Percentiles rank a stretch among this genome's conserved stretches.
These are phyloP conservation scores for Aphanocladium album DNA, from an alignment of 2,329 filamentous ascomycete species.

Conservation along the genomic window DNA sequence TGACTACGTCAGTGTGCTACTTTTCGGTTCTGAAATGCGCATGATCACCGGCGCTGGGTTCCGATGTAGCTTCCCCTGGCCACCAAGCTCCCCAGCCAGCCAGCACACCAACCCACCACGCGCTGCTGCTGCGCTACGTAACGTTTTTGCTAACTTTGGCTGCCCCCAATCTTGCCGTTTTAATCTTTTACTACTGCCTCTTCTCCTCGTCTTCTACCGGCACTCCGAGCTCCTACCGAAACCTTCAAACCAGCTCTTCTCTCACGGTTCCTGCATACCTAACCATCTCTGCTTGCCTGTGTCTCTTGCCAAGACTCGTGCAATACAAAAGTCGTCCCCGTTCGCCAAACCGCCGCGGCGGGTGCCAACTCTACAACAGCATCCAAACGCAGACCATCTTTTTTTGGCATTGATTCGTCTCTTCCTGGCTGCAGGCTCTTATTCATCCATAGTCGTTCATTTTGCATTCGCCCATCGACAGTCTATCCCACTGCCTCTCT, in stretches of 20 bases:
- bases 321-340: background rate
- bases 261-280: background rate
- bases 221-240: background rate
- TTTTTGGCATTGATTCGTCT: background rate
- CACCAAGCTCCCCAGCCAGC: background rate
- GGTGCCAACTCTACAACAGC: background rate
- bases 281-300: background rate
- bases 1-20: background rate
- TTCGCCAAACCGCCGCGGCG: background rate
- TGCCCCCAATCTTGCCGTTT: background rate
- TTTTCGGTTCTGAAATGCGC: too few relatives aligned
- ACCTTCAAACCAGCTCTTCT: background rate
- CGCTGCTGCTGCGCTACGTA: too few relatives aligned
- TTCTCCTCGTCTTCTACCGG: background rate
- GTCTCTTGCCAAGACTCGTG: constrained; percentile 5
- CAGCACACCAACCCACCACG: background rate
- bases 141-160: background rate
- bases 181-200: background rate
- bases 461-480: background rate
- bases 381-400: background rate
- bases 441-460: background rate
- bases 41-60: background rate
- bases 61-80: background rate
- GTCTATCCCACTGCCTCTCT: background rate
- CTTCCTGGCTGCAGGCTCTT: background rate